Base-by-base conservation (phyloP, 202 grass and related monocot species). In the Elaeis oleifera region DNA sequence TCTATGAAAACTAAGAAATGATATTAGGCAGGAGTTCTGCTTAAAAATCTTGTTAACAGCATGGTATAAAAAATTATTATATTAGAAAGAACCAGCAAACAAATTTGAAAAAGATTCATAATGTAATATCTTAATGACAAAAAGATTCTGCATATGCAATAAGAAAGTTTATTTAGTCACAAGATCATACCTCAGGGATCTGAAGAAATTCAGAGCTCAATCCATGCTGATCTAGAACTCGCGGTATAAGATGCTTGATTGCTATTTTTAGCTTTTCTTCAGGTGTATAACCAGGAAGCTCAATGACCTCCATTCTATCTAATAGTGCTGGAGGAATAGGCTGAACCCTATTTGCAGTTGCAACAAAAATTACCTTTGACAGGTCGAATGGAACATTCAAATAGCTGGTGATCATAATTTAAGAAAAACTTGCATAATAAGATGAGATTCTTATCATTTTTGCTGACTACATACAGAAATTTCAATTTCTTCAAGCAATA, bases 251-350 rank as follows among this genome's bases (percentile, higher is more conserved):
- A 94, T 99, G 94, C 59, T 94, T 94, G 77, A 87, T 84, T 8
- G 88, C 85, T 84, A 99, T 99, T 72, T 94, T 89, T 64, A 99
- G 75, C 69, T 99, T 99, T 63, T 99, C 94, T 75, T 99, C 94
- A 54, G 85, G 94, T 5, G 94, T 89, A 74, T 99, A 99, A 18
- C 94, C 94, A 77, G 88, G 94, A 66, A 99, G 75, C 66, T 99
- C 94, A 68, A 99, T 99, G 49, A 99, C 72, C 73, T 99, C 94
- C 94, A 99, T 99, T 32, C 94, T 81, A 72, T 99, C 94, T 69
- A 99, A 79, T 32, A 99, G 64, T 66, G 94, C 74, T 55, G 88
- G 88, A 6, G 94, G 88, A 29, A 99, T 94, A 58, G 94, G 94
- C 58, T 94, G 94, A 78, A 81, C 74, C 56, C 82, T 83, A 63